phyloP scores from a whole-genome alignment of 2,329 filamentous ascomycete species.

The Penicillium sp. region DNA sequence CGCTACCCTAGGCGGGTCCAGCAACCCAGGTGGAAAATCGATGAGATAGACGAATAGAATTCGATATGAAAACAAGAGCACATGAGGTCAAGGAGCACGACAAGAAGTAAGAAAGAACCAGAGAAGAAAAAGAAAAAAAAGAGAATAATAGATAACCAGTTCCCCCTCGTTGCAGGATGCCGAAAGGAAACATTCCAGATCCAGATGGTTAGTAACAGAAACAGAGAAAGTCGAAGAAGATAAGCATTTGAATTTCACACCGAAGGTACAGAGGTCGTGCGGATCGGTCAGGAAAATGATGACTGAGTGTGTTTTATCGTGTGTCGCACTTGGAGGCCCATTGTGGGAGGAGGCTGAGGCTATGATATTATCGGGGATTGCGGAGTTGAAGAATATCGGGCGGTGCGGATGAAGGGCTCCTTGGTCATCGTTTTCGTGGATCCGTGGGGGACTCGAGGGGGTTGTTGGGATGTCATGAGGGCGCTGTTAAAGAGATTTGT shows the following conservation, averaged over 20 bases:
- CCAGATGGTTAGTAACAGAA: constrained; percentile 26
- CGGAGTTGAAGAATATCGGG: constrained; percentile 17
- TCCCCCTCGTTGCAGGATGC: constrained; percentile 23
- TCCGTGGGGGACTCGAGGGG: constrained; percentile 21
- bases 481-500: constrained; percentile 29
- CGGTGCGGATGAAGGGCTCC: constrained; percentile 20
- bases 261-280: constrained; percentile 21
- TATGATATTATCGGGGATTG: constrained; percentile 17
- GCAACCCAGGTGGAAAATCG: constrained; percentile 1
- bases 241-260: constrained; percentile 16
- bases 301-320: constrained; percentile 15
- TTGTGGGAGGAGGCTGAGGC: constrained; percentile 3
- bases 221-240: constrained; percentile 14
- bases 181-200: constrained; percentile 24
- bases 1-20: constrained; percentile 1
- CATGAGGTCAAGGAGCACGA: constrained; percentile 21
- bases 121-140: constrained; percentile 13
- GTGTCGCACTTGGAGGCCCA: constrained; percentile 19
- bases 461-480: constrained; percentile 29
- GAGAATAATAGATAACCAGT: constrained; percentile 24
- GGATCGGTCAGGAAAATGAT: constrained; percentile 20
- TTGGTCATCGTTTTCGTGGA: constrained; percentile 31
- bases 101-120: constrained; percentile 11
- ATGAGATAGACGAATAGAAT: constrained; percentile 8
- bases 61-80: constrained; percentile 15